Evolutionary conservation across 768 basidiomycete species (phyloP).

Genomic region (Serendipita vermifera): DNA sequence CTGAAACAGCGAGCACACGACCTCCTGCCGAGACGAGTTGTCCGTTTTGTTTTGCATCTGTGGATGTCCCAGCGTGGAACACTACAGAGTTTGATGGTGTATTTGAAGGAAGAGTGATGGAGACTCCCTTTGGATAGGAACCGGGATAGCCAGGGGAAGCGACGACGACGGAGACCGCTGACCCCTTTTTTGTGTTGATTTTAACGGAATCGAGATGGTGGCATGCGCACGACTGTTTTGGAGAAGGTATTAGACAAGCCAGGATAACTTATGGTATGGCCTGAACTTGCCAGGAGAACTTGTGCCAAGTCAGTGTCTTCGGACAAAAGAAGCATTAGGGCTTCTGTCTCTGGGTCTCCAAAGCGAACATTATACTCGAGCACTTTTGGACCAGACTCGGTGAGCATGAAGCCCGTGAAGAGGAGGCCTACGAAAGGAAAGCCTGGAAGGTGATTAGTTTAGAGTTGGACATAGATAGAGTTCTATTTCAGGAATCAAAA

Average conservation of each 20-base stretch:
- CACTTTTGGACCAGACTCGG: constrained; percentile 75
- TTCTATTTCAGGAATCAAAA: not conserved
- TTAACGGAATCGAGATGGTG: constrained; percentile 77
- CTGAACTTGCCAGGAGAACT: constrained; percentile 56
- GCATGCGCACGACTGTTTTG: constrained; percentile 70
- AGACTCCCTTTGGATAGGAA: constrained; percentile 65
- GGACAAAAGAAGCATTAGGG: constrained; percentile 68
- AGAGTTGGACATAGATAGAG: constrained; percentile 3
- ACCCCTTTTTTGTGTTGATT: constrained; percentile 54
- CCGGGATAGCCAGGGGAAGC: constrained; percentile 91
- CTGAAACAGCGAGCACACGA: constrained; percentile 80
- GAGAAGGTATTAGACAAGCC: not conserved
- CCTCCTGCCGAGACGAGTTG: constrained; percentile 76
- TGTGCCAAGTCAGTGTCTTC: constrained; percentile 76
- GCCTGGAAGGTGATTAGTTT: constrained; percentile 34
- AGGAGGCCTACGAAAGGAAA: constrained; percentile 94
- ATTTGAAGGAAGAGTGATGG: constrained; percentile 34
- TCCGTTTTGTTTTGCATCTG: constrained; percentile 32
- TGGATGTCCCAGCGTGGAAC: constrained; percentile 84
- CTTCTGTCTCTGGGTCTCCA: constrained; percentile 96
- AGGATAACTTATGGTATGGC: not conserved
- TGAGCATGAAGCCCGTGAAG: constrained; percentile 93
- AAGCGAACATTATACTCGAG: constrained; percentile 98
- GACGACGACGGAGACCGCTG: constrained; percentile 80
- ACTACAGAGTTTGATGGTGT: constrained; percentile 46